These are phyloP conservation scores for Entoloma clypeatum DNA, from an alignment of 1,284 basidiomycete genomes.

Conservation along the genomic window DNA sequence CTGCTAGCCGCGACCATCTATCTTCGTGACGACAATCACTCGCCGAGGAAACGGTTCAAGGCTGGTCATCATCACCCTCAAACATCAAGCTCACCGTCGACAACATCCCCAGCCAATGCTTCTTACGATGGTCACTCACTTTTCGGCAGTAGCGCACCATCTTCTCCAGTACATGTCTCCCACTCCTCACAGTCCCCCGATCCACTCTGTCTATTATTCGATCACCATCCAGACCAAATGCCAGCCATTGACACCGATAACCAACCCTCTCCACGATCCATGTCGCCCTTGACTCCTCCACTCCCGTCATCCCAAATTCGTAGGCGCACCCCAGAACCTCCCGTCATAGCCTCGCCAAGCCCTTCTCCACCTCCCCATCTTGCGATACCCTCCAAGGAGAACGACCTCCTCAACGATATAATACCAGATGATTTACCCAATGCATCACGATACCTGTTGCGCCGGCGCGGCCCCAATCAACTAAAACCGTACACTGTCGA, in stretches of 20 bases:
- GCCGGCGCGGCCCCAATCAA: constrained; percentile 47
- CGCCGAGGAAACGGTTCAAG: constrained; percentile 33
- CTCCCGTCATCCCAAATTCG: not conserved
- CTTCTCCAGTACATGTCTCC: constrained; percentile 4
- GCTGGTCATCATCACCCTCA: constrained; percentile 15
- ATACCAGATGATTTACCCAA: constrained; percentile 17
- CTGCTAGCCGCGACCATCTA: constrained; percentile 19
- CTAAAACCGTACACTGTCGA: constrained; percentile 54
- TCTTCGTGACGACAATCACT: constrained; percentile 10
- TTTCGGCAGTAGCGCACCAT: constrained; percentile 8
- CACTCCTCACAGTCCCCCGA: constrained; percentile 15
- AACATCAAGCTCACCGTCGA: not conserved
- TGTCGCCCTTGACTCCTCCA: constrained; percentile 8
- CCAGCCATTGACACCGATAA: not conserved
- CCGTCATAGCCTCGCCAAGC: not conserved
- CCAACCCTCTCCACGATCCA: constrained; percentile 6
- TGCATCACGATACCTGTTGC: constrained; percentile 44
- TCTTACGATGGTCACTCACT: constrained; percentile 12
- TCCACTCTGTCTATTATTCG: constrained; percentile 16
- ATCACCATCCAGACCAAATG: not conserved
- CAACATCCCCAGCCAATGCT: constrained; percentile 8
- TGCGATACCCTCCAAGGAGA: not conserved
- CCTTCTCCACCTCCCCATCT: not conserved
- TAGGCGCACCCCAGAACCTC: not conserved
- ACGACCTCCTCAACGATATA: constrained; percentile 3